phyloP scores from a whole-genome alignment of 2,329 filamentous ascomycete species.

The Cladorrhinum sp. region DNA sequence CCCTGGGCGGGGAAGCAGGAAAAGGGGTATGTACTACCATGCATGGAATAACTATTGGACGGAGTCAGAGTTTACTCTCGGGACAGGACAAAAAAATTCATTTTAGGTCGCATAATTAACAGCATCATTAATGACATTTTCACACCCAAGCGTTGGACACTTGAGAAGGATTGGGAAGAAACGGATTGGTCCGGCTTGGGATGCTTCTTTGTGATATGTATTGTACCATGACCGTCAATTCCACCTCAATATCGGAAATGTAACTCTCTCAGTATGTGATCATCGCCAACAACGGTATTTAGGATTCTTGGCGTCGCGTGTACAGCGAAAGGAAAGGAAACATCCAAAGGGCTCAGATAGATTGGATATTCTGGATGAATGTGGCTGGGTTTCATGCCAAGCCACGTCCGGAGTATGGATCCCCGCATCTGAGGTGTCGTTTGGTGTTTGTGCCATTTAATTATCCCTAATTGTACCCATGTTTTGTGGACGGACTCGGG shows the following conservation, averaged over 20 bases:
- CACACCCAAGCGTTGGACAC: neutral
- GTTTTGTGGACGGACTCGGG: neutral
- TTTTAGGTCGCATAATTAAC: neutral
- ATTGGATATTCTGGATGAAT: slow-evolving; percentile 9
- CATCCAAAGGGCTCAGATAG: neutral
- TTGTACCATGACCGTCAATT: neutral
- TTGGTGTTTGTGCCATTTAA: neutral
- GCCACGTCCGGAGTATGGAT: neutral
- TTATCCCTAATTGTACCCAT: neutral
- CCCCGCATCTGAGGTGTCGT: neutral
- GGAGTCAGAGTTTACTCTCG: neutral
- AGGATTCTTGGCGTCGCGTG: neutral
- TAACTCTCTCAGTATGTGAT: neutral
- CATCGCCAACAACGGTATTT: neutral
- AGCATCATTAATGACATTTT: neutral
- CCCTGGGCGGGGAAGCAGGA: neutral
- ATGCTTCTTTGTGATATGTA: neutral
- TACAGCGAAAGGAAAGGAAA: neutral
- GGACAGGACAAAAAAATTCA: neutral
- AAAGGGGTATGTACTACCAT: neutral
- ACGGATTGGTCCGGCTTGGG: neutral
- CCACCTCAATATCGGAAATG: neutral
- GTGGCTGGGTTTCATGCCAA: slow-evolving; percentile 4
- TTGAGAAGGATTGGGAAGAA: neutral
- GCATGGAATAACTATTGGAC: neutral